Conservation (phyloP, 768 basidiomycete species). For the Mycena rosella region DNA sequence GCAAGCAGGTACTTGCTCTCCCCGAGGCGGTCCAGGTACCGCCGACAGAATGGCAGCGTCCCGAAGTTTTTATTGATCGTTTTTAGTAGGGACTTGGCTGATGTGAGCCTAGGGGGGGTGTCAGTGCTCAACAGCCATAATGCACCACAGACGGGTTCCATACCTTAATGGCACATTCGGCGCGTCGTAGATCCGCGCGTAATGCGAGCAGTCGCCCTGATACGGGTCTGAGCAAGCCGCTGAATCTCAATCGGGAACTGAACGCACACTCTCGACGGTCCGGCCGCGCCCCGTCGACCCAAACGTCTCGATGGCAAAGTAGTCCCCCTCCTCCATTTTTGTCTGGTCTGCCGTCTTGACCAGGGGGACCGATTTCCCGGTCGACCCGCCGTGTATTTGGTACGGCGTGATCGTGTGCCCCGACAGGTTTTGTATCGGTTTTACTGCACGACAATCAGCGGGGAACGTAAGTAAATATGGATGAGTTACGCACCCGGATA, state of each 20-base stretch:
- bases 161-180: slow-evolving; percentile 83
- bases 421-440: slow-evolving; percentile 91
- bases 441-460: slow-evolving; percentile 69
- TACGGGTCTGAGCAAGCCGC: not conserved
- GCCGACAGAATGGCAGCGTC: slow-evolving; percentile 93
- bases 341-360: slow-evolving; percentile 91
- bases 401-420: slow-evolving; percentile 94
- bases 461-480: slow-evolving; percentile 5
- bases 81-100: slow-evolving; percentile 91
- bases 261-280: slow-evolving; percentile 82
- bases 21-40: slow-evolving; percentile 93
- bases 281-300: slow-evolving; percentile 95
- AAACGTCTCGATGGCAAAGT: slow-evolving; percentile 99
- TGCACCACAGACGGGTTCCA: slow-evolving; percentile 38
- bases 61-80: slow-evolving; percentile 95
- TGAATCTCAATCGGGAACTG: not conserved
- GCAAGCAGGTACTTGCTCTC: slow-evolving; percentile 95
- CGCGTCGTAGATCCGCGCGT: slow-evolving; percentile 79
- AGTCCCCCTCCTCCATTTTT: slow-evolving; percentile 99
- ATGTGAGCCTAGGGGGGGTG: slow-evolving; percentile 72
- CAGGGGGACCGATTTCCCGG: slow-evolving; percentile 86
- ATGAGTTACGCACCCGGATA: slow-evolving; percentile 72
- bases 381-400: slow-evolving; percentile 83
- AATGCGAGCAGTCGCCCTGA: slow-evolving; percentile 95
- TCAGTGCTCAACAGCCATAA: slow-evolving; percentile 15